These are phyloP conservation scores for Syzygium oleosum DNA, from an alignment of 345 rosid genomes.

Conservation along the genomic window DNA sequence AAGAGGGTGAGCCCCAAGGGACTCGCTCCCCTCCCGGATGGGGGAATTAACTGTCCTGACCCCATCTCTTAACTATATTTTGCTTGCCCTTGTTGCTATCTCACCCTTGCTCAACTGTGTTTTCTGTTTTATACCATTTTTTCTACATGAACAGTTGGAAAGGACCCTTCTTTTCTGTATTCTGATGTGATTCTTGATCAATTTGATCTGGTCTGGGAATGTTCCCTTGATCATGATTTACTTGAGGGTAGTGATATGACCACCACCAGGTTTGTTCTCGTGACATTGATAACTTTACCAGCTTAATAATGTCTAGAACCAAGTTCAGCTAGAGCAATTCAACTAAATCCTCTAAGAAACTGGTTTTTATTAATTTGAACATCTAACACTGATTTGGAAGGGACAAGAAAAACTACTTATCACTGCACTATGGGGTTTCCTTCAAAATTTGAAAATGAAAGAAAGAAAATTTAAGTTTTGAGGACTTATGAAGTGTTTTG, in stretches of 20 bases:
- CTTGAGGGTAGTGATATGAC: background rate
- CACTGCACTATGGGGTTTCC: background rate
- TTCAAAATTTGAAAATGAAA: background rate
- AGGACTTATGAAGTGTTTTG: background rate
- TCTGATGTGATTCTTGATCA: background rate
- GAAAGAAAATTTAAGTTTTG: background rate
- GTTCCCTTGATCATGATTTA: background rate
- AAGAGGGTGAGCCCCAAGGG: constrained; percentile 16
- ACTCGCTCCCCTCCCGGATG: constrained; percentile 20
- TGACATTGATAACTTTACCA: background rate
- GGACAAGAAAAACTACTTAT: background rate
- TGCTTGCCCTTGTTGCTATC: background rate
- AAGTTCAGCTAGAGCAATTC: background rate
- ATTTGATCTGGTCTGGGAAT: background rate
- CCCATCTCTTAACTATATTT: background rate
- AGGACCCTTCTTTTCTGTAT: background rate
- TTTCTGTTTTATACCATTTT: background rate
- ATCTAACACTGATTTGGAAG: background rate
- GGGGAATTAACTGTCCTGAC: background rate
- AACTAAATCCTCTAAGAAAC: too few relatives aligned
- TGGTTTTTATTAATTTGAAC: background rate
- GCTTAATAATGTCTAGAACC: background rate
- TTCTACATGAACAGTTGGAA: background rate
- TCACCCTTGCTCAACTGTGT: background rate
- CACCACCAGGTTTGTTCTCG: background rate